Evolutionary conservation across 106 monocot genomes (phyloP).

Genomic region (Dactylorhiza incarnata): DNA sequence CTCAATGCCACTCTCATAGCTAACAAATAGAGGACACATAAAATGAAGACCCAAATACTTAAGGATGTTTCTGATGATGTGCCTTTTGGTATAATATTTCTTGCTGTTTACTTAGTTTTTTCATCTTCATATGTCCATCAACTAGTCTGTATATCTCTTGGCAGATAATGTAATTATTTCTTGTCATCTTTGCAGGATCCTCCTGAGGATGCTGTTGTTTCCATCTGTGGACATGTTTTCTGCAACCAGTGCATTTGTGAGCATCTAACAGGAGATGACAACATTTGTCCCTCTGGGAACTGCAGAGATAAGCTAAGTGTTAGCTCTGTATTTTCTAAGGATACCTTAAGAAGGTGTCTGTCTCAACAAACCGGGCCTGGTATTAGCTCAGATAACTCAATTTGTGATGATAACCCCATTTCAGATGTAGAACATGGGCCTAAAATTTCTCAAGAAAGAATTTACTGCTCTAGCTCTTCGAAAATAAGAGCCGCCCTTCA

Average conservation of each 20-base stretch:
- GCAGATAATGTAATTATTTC: background rate
- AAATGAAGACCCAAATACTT: too few species aligned
- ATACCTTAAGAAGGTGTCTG: constrained; percentile 45
- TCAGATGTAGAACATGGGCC: background rate
- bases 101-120: background rate
- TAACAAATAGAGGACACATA: too few species aligned
- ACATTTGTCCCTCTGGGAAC: constrained; percentile 39
- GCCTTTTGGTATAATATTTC: background rate
- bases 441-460: constrained; percentile 9
- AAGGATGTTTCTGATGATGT: background rate
- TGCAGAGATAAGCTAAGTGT: constrained; percentile 55
- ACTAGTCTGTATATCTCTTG: background rate
- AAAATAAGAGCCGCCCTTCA: constrained; percentile 77
- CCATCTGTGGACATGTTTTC: constrained; percentile 88
- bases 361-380: constrained; percentile 10
- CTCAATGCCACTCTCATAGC: too few species aligned
- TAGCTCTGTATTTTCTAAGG: constrained; percentile 60
- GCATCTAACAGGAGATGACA: constrained; percentile 67
- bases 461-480: constrained; percentile 36
- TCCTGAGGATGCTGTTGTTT: constrained; percentile 92
- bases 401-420: background rate
- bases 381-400: constrained; percentile 2
- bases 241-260: constrained; percentile 91
- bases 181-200: constrained; percentile 47
- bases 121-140: background rate